Evolutionary conservation across 73 alveolate genomes (phyloP), one percentile per base, ranked within the genome.

Genomic region (Stentor roeselii): DNA sequence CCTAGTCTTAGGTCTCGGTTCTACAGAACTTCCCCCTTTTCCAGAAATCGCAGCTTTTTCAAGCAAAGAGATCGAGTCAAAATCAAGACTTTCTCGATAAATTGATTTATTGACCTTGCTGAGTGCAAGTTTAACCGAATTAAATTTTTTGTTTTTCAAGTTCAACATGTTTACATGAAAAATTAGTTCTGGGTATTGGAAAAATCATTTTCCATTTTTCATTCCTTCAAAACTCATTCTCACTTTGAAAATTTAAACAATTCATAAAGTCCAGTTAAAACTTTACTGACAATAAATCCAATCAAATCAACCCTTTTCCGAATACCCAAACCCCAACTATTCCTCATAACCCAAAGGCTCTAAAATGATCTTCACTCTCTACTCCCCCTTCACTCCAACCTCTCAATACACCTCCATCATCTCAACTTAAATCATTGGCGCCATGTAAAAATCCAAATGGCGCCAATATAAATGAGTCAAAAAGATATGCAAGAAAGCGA

Each of bases 401-500:
- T 50, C 67, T 50, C 67, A 50, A 6, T 50, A 50, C 6, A 11
- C 67, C 6, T 50, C 6, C 6, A 50, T 11, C 21, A 50, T 50
- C 67, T 21, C 21, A 50, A 6, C 67, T 50, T 50, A 50, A 50
- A 50, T 61, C 6, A 61, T 11, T 14, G 14, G 82, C 14, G 37
- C 27, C 42, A 61, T 30, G 27, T n/a, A n/a, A 6, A 6, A 30
- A 61, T 61, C 21, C 82, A 11, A 35, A 35, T 35, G 82, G 82
- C 82, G 42, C 42, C 21, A 30, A 61, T 14, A 11, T 11, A 11
- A 61, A 61, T 30, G 27, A 35, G 27, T 14, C 15, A 36, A 14
- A 61, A 35, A 14, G 21, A 11, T 11, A 61, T 30, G 42, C 11
- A 35, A 37, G 59, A 76, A 35, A 74, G 75, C 32, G 98, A 94